phyloP scores from a whole-genome alignment of 352 stramenopile species.

The Phytophthora lateralis region DNA sequence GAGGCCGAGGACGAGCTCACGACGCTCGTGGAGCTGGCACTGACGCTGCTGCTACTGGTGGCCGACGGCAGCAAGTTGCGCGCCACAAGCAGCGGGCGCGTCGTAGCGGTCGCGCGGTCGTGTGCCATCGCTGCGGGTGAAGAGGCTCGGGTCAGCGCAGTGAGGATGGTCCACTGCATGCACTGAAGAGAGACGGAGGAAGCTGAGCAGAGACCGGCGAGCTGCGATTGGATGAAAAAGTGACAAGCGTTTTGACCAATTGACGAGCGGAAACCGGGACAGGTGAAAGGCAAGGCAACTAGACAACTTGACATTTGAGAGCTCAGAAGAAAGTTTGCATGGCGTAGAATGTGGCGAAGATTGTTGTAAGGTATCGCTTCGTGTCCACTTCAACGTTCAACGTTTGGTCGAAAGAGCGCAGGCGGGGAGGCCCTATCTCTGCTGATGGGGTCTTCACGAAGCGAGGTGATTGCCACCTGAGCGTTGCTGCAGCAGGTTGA shows the following conservation, averaged over 20 bases:
- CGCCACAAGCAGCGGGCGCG: conserved; percentile 34
- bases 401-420: conserved; percentile 21
- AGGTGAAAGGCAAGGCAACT: too few species aligned
- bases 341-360: not conserved
- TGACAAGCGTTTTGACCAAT: conserved; percentile 8
- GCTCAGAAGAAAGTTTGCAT: conserved; percentile 6
- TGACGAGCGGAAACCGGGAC: not conserved
- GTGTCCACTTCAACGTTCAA: conserved; percentile 23
- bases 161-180: too few species aligned
- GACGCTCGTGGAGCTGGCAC: conserved; percentile 28
- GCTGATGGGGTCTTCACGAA: conserved; percentile 9
- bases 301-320: conserved; percentile 4
- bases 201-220: not conserved
- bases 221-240: conserved; percentile 13
- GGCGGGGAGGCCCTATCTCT: conserved; percentile 6
- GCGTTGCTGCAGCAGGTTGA: conserved; percentile 36
- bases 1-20: conserved; percentile 31
- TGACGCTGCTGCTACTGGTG: conserved; percentile 23
- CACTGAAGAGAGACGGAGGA: conserved; percentile 4
- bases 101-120: conserved; percentile 21
- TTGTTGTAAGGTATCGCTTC: not conserved
- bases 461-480: conserved; percentile 3
- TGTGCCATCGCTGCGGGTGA: conserved; percentile 32
- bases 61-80: conserved; percentile 35
- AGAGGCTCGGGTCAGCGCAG: too few species aligned